A percentile compares a stretch with the other conserved stretches of the same genome.
These are phyloP conservation scores for Cordyceps militaris DNA, from an alignment of 2,329 filamentous ascomycete species.

Conservation along the genomic window DNA sequence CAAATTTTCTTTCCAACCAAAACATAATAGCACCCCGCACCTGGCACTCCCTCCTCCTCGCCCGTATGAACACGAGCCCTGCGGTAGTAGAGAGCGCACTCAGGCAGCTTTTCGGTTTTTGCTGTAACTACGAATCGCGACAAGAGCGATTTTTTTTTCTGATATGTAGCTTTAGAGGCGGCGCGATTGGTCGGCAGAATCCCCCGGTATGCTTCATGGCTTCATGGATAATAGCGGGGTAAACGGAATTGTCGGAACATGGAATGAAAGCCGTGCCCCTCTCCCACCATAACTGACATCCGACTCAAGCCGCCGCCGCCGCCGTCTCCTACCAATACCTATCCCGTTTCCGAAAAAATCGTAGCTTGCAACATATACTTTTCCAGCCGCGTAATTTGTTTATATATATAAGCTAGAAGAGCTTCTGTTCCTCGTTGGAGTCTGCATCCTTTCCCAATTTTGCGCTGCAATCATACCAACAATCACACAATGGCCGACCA, in stretches of 20 bases:
- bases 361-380: not conserved
- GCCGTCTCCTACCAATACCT: not conserved
- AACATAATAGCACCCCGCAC: too few species aligned
- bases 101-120: not conserved
- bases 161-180: too few species aligned
- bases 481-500: constrained; percentile 28
- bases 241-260: constrained; percentile 1
- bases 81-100: not conserved
- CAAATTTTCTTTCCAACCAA: too few species aligned
- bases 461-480: not conserved
- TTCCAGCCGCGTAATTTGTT: not conserved
- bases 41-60: too few species aligned
- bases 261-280: constrained; percentile 1
- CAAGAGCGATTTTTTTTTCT: too few species aligned
- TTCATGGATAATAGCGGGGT: not conserved
- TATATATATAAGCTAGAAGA: not conserved
- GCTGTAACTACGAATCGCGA: too few species aligned
- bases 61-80: too few species aligned
- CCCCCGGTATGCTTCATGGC: too few species aligned
- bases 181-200: not conserved
- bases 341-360: not conserved
- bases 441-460: not conserved
- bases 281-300: not conserved
- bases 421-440: not conserved
- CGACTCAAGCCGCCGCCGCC: not conserved